phyloP scores from a whole-genome alignment of 1,284 basidiomycete species.

The Sporisorium exsertum region DNA sequence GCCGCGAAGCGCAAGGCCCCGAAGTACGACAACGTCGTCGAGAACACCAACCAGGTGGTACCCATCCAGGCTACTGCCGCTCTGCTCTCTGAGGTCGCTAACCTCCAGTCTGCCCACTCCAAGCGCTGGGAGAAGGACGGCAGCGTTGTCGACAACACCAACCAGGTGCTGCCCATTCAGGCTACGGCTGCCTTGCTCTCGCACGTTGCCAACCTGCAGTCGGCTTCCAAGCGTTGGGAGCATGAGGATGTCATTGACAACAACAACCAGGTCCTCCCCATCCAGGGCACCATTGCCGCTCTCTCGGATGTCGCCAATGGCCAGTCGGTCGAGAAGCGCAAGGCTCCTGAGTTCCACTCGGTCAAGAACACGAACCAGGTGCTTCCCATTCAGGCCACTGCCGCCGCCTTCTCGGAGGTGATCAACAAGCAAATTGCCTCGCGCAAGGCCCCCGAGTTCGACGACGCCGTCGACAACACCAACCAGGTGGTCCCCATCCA shows the following conservation, averaged over 20 bases:
- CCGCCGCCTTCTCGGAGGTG: slow-evolving; percentile 35
- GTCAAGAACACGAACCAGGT: slow-evolving; percentile 33
- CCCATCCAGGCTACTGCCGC: slow-evolving; percentile 30
- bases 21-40: slow-evolving; percentile 5
- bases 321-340: slow-evolving; percentile 24
- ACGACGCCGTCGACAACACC: slow-evolving; percentile 26
- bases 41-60: slow-evolving; percentile 15
- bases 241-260: background rate
- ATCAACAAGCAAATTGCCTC: slow-evolving; percentile 34
- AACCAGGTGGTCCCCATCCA: slow-evolving; percentile 36
- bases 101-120: slow-evolving; percentile 24
- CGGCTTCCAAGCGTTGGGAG: slow-evolving; percentile 1
- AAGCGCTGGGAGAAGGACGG: slow-evolving; percentile 22
- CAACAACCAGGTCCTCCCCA: slow-evolving; percentile 21
- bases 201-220: slow-evolving; percentile 21
- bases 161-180: slow-evolving; percentile 39
- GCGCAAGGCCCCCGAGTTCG: too few species aligned
- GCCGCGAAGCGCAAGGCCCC: background rate
- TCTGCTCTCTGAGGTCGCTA: slow-evolving; percentile 26
- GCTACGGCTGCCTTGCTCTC: slow-evolving; percentile 29
- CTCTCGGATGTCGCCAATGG: slow-evolving; percentile 34
- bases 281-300: slow-evolving; percentile 23
- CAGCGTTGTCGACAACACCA: slow-evolving; percentile 21
- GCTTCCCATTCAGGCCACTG: slow-evolving; percentile 41
- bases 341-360: slow-evolving; percentile 7